Conservation (phyloP, 805 yeast genomes). For the Lachancea cidri region DNA sequence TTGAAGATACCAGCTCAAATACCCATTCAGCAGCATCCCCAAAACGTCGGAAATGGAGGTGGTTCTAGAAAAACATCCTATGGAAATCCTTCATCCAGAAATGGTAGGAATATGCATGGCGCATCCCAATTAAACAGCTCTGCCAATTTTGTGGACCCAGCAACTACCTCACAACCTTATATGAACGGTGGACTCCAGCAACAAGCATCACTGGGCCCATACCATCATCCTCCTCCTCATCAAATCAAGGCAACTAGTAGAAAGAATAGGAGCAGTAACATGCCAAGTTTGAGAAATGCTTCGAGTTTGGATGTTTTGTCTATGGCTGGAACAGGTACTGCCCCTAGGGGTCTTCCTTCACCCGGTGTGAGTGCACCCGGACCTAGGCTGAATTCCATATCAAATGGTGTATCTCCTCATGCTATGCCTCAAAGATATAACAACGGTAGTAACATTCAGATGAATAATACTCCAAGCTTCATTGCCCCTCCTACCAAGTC, state of each 20-base stretch:
- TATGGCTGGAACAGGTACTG: conserved; percentile 8
- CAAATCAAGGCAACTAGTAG: conserved; percentile 33
- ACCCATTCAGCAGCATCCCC: conserved; percentile 17
- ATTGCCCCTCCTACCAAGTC: conserved; percentile 2
- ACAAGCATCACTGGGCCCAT: conserved; percentile 3
- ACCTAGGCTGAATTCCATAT: conserved; percentile 25
- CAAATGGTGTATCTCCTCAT: conserved; percentile 19
- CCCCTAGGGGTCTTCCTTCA: conserved; percentile 5
- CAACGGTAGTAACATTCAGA: conserved; percentile 6
- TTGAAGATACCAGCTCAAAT: conserved; percentile 6
- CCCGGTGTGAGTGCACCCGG: conserved; percentile 11
- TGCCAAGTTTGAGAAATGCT: conserved; percentile 31
- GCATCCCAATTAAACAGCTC: conserved; percentile 19
- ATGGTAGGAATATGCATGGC: conserved; percentile 27
- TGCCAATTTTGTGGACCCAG: conserved; percentile 21
- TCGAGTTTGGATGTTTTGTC: conserved; percentile 20
- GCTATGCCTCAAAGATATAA: conserved; percentile 1
- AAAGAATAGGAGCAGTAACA: conserved; percentile 32
- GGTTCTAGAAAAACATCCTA: conserved; percentile 17
- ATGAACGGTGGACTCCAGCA: conserved; percentile 8
- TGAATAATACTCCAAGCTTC: conserved; percentile 10
- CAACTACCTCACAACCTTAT: conserved; percentile 12
- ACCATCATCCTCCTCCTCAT: conserved; percentile 12
- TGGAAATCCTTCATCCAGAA: conserved; percentile 19
- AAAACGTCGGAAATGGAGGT: conserved; percentile 5